Evolutionary conservation across 768 basidiomycete genomes (phyloP), one percentile per base, ranked within the genome.

Genomic region (Asterophora lycoperdoides): DNA sequence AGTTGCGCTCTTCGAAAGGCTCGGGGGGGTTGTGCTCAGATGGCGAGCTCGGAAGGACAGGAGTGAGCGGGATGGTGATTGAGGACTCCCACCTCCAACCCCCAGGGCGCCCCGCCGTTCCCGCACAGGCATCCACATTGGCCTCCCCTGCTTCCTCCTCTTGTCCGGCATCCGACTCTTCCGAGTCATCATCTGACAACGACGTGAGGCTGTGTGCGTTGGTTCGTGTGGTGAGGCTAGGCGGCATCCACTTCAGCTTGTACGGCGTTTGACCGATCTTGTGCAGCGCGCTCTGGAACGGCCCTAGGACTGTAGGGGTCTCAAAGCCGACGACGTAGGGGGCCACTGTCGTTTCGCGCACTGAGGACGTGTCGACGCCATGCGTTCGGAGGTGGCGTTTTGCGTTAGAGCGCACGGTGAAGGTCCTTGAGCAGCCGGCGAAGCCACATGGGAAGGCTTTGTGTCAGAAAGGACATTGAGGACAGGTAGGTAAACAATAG

Each of bases 351-450:
- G 45, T 40, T 14, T 51, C 44, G 8, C 30, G 46, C n/a, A 48
- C 26, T 15, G 48, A 53, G n/a, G 46, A 48, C 9, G 54, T 63
- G 51, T 55, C 49, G 28, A 83, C 73, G 19, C 84, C 84, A 55
- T 91, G 88, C 1, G 84, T 89, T 38, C 85, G 83, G 32, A 87
- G 73, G 59, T 91, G 88, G 29, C 88, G 77, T 63, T 82, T 86
- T 13, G 86, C 86, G 56, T 91, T 91, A 7, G 88, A 90, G 10
- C 85, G 80, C 14, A 90, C 87, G 15, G 84, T 80, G 58, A 90
- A 91, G 3, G 72, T 75, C 60, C 84, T 83, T 26, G 69, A 65
- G 60, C 89, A 91, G 29, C 74, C 72, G 11, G 76, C 69, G 41
- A 82, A 79, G 0, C 67, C 74, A 59, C 88, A 91, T 5, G 65